A percentile compares a stretch with the other conserved stretches of the same genome.
Evolutionary conservation across 306 rosid genomes (phyloP).

Genomic region (Albizia julibrissin): DNA sequence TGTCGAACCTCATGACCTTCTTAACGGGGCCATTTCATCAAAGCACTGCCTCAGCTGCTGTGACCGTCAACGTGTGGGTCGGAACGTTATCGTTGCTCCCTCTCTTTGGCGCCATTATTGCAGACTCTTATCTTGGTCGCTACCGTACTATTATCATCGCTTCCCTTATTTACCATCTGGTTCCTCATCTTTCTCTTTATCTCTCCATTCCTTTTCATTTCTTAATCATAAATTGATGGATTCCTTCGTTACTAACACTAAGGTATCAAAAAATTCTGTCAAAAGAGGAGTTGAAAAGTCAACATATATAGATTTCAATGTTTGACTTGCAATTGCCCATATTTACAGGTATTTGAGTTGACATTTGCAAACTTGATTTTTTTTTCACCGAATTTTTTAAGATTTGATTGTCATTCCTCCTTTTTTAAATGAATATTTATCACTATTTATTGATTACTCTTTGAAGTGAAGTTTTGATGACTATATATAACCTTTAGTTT

Average conservation of each 20-base stretch:
- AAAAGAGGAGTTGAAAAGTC: too few relatives aligned
- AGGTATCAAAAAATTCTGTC: too few relatives aligned
- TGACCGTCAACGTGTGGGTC: not conserved
- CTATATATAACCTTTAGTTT: not conserved
- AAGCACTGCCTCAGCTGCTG: not conserved
- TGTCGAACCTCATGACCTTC: not conserved
- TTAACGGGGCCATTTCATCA: not conserved
- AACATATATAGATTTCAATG: too few relatives aligned
- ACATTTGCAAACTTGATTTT: too few relatives aligned
- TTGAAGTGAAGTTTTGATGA: not conserved
- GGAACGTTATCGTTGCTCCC: constrained; percentile 1
- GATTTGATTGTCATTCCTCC: too few relatives aligned
- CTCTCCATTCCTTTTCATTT: too few relatives aligned
- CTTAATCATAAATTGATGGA: too few relatives aligned
- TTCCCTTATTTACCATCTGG: not conserved
- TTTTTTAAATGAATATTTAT: too few relatives aligned
- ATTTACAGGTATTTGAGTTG: too few relatives aligned
- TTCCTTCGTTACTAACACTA: too few relatives aligned
- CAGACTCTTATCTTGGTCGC: not conserved
- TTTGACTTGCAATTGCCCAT: too few relatives aligned
- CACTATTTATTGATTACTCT: not conserved
- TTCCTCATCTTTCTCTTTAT: not conserved
- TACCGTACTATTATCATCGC: not conserved
- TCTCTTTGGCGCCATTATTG: not conserved
- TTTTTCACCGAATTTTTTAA: too few relatives aligned